Conservation (phyloP, 2,329 filamentous ascomycete genomes). For the Aureobasidium sp. region DNA sequence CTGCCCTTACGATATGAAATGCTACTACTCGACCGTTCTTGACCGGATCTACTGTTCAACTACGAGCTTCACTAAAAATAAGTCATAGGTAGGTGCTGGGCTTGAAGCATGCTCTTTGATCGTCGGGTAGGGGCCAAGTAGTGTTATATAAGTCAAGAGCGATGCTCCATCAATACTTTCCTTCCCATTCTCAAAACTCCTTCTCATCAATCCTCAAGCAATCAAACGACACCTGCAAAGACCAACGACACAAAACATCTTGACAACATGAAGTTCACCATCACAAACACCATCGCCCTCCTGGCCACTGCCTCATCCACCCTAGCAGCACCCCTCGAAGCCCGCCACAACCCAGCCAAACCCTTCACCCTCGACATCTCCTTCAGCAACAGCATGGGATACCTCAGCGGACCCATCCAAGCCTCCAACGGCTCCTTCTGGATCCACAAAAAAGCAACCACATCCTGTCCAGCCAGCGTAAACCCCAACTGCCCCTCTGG, state of each 20-base stretch:
- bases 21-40: neutral
- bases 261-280: neutral
- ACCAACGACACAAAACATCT: neutral
- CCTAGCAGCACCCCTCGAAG: conserved; percentile 5
- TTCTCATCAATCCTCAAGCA: neutral
- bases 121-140: neutral
- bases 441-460: conserved; percentile 21
- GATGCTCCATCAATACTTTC: neutral
- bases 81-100: neutral
- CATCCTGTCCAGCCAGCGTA: conserved; percentile 22
- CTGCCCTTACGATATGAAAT: neutral
- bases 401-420: conserved; percentile 15
- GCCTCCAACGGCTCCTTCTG: conserved; percentile 20
- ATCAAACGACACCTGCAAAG: neutral
- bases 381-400: conserved; percentile 3
- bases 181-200: neutral
- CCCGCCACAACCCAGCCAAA: conserved; percentile 3
- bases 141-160: neutral
- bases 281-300: neutral
- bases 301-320: neutral
- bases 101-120: neutral
- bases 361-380: conserved; percentile 10
- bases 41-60: neutral
- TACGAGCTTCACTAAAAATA: neutral
- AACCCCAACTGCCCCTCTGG: conserved; percentile 16